Conservation (phyloP, 805 yeast species). For the Scheffersomyces lignosus region DNA sequence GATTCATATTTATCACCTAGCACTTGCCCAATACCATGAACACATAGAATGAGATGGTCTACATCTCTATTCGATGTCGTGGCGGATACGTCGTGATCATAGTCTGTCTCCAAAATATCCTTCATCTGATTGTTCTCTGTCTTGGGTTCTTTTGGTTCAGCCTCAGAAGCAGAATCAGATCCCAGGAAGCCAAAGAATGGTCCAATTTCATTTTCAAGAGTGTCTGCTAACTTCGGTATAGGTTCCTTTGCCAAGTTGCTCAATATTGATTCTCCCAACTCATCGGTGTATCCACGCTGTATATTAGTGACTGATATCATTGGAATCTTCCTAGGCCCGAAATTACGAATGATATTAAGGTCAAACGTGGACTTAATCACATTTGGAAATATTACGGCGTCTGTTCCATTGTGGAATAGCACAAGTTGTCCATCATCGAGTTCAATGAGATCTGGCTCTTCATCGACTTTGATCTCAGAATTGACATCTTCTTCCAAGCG, state of each 20-base stretch:
- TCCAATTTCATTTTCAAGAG: constrained; percentile 29
- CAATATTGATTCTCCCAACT: constrained; percentile 29
- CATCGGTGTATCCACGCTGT: constrained; percentile 49
- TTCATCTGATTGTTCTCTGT: constrained; percentile 34
- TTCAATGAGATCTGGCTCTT: constrained; percentile 30
- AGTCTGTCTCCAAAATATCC: constrained; percentile 50
- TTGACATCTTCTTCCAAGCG: constrained; percentile 6
- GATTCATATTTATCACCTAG: constrained; percentile 76
- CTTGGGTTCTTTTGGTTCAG: constrained; percentile 17
- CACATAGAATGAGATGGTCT: constrained; percentile 75
- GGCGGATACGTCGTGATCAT: constrained; percentile 33
- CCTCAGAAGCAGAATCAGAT: constrained; percentile 6
- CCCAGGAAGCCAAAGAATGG: constrained; percentile 22
- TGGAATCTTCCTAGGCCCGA: constrained; percentile 33
- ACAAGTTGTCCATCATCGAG: constrained; percentile 36
- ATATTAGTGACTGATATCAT: constrained; percentile 48
- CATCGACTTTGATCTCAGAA: constrained; percentile 15
- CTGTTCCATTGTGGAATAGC: constrained; percentile 39
- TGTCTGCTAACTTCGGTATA: constrained; percentile 33
- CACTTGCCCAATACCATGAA: constrained; percentile 94
- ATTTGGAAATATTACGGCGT: constrained; percentile 50
- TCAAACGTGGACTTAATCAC: constrained; percentile 41
- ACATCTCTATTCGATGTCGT: constrained; percentile 33
- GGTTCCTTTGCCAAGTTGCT: constrained; percentile 32
- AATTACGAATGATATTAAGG: constrained; percentile 33